These are phyloP conservation scores for Capillidium rhysosporum DNA, from an alignment of 371 early-diverging fungal genomes.

Conservation along the genomic window DNA sequence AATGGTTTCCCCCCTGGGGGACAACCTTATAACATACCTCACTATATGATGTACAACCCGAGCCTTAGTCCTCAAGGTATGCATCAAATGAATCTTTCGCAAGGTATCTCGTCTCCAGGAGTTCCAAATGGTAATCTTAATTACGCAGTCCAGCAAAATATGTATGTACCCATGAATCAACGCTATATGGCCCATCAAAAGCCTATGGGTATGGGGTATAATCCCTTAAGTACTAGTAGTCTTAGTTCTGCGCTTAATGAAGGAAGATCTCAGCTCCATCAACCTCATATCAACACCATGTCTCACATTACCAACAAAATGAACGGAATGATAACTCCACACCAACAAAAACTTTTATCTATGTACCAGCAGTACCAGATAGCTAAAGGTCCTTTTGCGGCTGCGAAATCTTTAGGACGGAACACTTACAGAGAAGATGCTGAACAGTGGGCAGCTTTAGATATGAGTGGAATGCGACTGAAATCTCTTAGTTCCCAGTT, in stretches of 20 bases:
- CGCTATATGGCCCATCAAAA: background rate
- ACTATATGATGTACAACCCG: constrained; percentile 1
- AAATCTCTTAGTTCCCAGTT: constrained; percentile 50
- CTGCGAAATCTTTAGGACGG: background rate
- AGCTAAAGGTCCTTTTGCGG: background rate
- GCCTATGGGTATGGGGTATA: background rate
- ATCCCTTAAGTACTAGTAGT: background rate
- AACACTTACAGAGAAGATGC: background rate
- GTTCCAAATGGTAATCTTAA: background rate
- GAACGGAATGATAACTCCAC: background rate
- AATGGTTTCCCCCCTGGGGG: constrained; percentile 5
- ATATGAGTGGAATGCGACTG: constrained; percentile 84
- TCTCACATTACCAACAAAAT: background rate
- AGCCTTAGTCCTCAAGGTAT: constrained; percentile 1
- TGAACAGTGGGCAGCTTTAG: constrained; percentile 57
- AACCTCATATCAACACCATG: background rate
- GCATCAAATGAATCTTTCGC: background rate
- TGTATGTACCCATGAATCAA: background rate
- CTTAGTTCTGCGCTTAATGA: constrained; percentile 3
- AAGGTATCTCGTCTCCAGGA: background rate
- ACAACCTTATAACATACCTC: background rate
- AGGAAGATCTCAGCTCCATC: background rate
- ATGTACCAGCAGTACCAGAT: background rate
- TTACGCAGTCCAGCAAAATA: background rate
- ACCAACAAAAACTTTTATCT: background rate